These are phyloP conservation scores for Hyphodiscus sp. DNA, from an alignment of 2,329 filamentous ascomycete species.

Conservation along the genomic window DNA sequence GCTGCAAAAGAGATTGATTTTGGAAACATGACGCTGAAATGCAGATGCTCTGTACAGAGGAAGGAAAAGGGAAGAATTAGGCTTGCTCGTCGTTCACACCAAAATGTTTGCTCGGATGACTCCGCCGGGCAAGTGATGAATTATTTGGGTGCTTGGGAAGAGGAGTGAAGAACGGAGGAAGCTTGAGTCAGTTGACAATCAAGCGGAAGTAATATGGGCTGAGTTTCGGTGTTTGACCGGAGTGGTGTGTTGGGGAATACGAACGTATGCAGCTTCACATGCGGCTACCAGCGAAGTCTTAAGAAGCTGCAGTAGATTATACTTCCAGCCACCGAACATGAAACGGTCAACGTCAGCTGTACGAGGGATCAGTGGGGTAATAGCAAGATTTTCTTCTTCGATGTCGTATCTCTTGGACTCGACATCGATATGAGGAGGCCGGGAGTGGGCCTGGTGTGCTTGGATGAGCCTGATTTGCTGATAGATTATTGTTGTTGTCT, in stretches of 20 bases:
- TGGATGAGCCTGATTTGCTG: conserved; percentile 5
- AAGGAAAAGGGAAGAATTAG: conserved; percentile 1
- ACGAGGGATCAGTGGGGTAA: not conserved
- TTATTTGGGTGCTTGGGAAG: not conserved
- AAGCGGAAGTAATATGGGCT: not conserved
- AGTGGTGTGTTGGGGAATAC: not conserved
- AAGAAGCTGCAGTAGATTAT: conserved; percentile 17
- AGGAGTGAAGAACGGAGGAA: not conserved
- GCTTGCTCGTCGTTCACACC: not conserved
- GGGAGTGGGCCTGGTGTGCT: conserved; percentile 12
- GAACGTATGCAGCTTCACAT: conserved; percentile 4
- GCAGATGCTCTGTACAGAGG: conserved; percentile 12
- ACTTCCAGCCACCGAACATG: conserved; percentile 12
- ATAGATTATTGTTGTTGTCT: not conserved
- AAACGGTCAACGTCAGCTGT: conserved; percentile 8
- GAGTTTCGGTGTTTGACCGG: not conserved
- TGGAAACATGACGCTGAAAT: conserved; percentile 23
- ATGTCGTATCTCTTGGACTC: not conserved
- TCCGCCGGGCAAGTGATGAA: no score
- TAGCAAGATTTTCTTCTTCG: conserved; percentile 1
- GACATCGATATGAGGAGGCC: conserved; percentile 8
- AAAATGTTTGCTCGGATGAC: not conserved
- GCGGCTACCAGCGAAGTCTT: conserved; percentile 12
- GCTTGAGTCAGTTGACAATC: not conserved
- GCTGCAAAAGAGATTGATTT: conserved; percentile 16